phyloP scores from a whole-genome alignment of 2,329 filamentous ascomycete genomes.

The Monilinia aucupariae region DNA sequence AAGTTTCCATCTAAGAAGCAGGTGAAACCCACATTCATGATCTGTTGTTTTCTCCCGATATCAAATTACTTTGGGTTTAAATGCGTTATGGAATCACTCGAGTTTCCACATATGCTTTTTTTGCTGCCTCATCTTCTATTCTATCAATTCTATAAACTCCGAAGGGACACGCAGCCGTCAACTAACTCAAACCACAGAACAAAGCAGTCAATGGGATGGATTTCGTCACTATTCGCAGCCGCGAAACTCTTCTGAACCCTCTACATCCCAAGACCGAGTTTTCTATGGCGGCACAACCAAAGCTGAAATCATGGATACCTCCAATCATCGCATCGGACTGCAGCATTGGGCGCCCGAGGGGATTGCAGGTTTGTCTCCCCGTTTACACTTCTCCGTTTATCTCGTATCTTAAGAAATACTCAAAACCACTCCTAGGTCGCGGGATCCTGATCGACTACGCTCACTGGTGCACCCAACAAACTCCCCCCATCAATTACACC shows the following conservation, averaged over 20 bases:
- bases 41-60: neutral
- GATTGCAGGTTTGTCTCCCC: conserved; percentile 36
- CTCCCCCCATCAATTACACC: conserved; percentile 46
- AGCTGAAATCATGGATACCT: conserved; percentile 42
- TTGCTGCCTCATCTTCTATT: neutral
- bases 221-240: conserved; percentile 45
- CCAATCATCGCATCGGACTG: conserved; percentile 42
- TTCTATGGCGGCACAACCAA: conserved; percentile 46
- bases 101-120: neutral
- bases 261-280: conserved; percentile 35
- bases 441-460: conserved; percentile 49
- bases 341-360: conserved; percentile 46
- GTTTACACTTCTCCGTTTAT: neutral
- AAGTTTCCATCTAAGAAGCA: neutral
- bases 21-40: neutral
- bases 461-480: conserved; percentile 50
- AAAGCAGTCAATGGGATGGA: conserved; percentile 49
- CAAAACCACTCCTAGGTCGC: conserved; percentile 36
- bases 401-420: neutral
- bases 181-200: conserved; percentile 30
- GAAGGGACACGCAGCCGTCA: neutral
- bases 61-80: neutral
- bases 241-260: conserved; percentile 27
- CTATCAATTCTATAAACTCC: too few species aligned
- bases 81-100: neutral